A percentile compares a stretch with the other conserved stretches of the same genome.
Evolutionary conservation across 2,329 filamentous ascomycete genomes (phyloP).

Genomic region (Aureobasidium namibiae): DNA sequence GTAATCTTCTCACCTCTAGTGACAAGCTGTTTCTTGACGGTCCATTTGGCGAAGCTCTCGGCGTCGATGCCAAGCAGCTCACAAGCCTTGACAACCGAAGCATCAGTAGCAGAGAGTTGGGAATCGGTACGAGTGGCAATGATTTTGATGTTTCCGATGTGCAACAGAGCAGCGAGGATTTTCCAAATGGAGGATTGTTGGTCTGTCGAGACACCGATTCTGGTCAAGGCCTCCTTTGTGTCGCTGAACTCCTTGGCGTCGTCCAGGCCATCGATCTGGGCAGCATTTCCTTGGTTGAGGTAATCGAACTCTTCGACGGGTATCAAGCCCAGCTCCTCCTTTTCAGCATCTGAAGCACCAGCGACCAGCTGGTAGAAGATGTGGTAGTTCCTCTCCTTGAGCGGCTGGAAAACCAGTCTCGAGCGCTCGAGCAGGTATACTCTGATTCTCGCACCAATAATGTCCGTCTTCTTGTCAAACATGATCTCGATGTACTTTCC

Average conservation of each 20-base stretch:
- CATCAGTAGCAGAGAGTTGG: conserved; percentile 69
- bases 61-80: conserved; percentile 80
- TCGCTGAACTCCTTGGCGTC: conserved; percentile 90
- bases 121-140: conserved; percentile 84
- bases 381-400: conserved; percentile 98
- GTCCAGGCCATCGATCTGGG: conserved; percentile 87
- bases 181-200: conserved; percentile 84
- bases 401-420: conserved; percentile 88
- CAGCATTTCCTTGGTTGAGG: conserved; percentile 87
- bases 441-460: conserved; percentile 94
- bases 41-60: conserved; percentile 89
- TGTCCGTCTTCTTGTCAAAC: conserved; percentile 92
- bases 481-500: conserved; percentile 99
- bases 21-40: conserved; percentile 95
- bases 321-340: conserved; percentile 68
- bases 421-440: conserved; percentile 94
- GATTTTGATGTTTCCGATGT: conserved; percentile 95
- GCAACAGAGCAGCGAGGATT: conserved; percentile 79
- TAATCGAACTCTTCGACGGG: conserved; percentile 91
- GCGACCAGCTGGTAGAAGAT: conserved; percentile 97
- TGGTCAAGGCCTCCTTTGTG: conserved; percentile 75
- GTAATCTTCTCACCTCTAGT: conserved; percentile 96
- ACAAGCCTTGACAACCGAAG: conserved; percentile 73
- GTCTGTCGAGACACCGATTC: conserved; percentile 69
- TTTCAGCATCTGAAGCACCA: conserved; percentile 77